phyloP scores from a whole-genome alignment of 306 rosid species.

The Prunus kanzakura region DNA sequence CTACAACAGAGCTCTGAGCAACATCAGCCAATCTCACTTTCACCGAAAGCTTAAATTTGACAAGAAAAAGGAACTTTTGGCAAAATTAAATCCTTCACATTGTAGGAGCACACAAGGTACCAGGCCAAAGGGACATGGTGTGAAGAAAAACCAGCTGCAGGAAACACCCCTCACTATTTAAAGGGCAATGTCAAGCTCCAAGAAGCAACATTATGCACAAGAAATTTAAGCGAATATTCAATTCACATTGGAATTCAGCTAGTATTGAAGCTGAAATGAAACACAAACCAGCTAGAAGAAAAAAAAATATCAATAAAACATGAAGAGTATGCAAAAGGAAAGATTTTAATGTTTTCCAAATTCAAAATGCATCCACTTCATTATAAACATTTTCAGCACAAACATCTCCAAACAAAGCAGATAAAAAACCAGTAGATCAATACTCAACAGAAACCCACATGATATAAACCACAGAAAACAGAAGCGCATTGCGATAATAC shows the following conservation, averaged over 20 bases:
- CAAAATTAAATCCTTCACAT: not conserved
- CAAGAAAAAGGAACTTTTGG: not conserved
- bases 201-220: not conserved
- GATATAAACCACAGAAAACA: not conserved
- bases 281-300: not conserved
- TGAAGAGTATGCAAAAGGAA: not conserved
- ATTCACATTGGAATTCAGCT: not conserved
- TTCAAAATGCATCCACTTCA: not conserved
- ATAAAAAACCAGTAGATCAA: not conserved
- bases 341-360: not conserved
- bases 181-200: not conserved
- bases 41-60: not conserved
- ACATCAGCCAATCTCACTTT: not conserved
- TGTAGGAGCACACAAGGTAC: not conserved
- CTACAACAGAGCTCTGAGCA: not conserved
- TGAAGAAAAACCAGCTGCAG: not conserved
- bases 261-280: not conserved
- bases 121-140: not conserved
- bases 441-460: slow-evolving; percentile 1
- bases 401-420: not conserved
- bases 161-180: not conserved
- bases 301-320: not conserved
- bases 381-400: not conserved
- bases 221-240: not conserved
- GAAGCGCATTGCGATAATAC: not conserved